Conservation (phyloP, 306 rosid species). For the Parietaria judaica region DNA sequence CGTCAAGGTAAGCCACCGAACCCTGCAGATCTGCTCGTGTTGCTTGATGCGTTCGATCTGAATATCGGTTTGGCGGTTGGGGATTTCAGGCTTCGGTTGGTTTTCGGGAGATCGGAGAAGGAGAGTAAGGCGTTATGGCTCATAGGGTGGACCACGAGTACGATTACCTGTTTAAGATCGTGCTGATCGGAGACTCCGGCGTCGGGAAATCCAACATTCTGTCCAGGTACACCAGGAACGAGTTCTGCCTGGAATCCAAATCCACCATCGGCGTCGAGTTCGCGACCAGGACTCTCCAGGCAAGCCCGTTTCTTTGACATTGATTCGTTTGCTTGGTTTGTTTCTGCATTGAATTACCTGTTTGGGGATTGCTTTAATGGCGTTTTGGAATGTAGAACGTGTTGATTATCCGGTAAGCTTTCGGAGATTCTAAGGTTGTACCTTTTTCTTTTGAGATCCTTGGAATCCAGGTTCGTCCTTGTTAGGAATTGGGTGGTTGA, state of each 20-base stretch:
- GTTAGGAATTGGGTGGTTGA: background rate
- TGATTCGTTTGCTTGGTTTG: too few species aligned
- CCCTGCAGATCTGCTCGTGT: slow-evolving; percentile 17
- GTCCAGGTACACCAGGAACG: slow-evolving; percentile 93
- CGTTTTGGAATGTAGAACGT: background rate
- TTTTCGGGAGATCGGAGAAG: slow-evolving; percentile 37
- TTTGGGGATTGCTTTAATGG: background rate
- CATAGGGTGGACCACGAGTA: slow-evolving; percentile 95
- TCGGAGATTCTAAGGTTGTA: background rate
- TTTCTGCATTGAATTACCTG: background rate
- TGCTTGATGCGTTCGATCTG: slow-evolving; percentile 15
- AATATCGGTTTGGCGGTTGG: slow-evolving; percentile 3
- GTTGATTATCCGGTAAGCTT: background rate
- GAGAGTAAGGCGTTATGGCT: slow-evolving; percentile 55
- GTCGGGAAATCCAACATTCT: slow-evolving; percentile 97
- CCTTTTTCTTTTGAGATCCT: background rate
- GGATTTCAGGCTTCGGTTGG: slow-evolving; percentile 11
- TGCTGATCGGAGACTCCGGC: slow-evolving; percentile 94
- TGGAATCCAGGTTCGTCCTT: background rate
- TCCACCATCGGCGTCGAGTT: slow-evolving; percentile 97
- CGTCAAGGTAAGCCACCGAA: slow-evolving; percentile 30
- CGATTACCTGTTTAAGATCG: slow-evolving; percentile 94
- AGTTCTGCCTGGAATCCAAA: slow-evolving; percentile 94
- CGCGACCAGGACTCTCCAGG: slow-evolving; percentile 97
- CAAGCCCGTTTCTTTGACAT: slow-evolving; percentile 6